Conservation (phyloP, 148 eudicot genomes). For the Persicaria tinctoria region DNA sequence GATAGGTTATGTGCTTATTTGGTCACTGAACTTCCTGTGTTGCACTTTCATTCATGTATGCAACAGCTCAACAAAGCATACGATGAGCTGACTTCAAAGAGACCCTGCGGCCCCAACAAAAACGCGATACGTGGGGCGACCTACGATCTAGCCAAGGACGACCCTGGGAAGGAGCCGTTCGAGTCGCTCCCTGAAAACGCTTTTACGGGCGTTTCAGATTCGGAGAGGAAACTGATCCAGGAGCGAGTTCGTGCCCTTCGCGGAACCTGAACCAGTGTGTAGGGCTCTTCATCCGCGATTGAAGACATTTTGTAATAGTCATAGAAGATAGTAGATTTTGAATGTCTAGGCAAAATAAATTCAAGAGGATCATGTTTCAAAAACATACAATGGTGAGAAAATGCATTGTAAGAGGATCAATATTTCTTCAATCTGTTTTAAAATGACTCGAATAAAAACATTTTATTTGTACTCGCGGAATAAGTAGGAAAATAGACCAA, state of each 20-base stretch:
- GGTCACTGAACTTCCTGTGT: not conserved
- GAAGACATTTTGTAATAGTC: not conserved
- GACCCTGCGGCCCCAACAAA: constrained; percentile 93
- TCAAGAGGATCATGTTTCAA: too few species aligned
- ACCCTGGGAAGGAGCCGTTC: constrained; percentile 71
- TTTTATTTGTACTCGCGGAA: not conserved
- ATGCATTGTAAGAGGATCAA: too few species aligned
- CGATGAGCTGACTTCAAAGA: constrained; percentile 49
- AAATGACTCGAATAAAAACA: not conserved
- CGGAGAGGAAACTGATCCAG: constrained; percentile 83
- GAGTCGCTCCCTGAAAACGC: constrained; percentile 74
- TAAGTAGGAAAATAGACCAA: not conserved
- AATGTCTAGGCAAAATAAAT: too few species aligned
- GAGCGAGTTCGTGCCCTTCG: constrained; percentile 73
- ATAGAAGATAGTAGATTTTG: too few species aligned
- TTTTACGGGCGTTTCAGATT: constrained; percentile 64
- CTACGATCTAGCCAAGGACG: constrained; percentile 79
- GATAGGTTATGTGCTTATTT: too few species aligned
- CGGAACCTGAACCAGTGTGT: constrained; percentile 29
- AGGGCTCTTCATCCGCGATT: not conserved
- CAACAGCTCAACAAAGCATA: constrained; percentile 65
- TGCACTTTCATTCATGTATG: too few species aligned
- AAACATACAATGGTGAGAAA: too few species aligned
- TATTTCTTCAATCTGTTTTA: too few species aligned
- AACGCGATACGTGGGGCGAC: constrained; percentile 84